phyloP scores from a whole-genome alignment of 805 yeast genomes.

The Suhomyces sp. region DNA sequence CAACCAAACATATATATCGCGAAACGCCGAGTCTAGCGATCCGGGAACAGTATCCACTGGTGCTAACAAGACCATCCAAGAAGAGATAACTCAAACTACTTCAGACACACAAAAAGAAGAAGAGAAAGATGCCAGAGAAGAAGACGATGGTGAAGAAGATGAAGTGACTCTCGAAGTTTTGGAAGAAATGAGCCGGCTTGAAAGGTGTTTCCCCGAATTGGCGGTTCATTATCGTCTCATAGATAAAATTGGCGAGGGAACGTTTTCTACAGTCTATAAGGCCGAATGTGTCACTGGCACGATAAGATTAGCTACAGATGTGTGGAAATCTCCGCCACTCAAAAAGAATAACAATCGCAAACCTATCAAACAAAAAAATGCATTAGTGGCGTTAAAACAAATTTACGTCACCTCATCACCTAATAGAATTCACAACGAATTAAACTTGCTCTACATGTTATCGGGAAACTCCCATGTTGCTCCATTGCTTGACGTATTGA shows the following conservation, averaged over 20 bases:
- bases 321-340: slow-evolving; percentile 46
- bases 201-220: slow-evolving; percentile 53
- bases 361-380: slow-evolving; percentile 29
- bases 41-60: not conserved
- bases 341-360: slow-evolving; percentile 21
- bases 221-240: slow-evolving; percentile 46
- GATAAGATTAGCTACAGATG: slow-evolving; percentile 35
- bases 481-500: slow-evolving; percentile 81
- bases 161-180: slow-evolving; percentile 51
- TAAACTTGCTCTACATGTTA: slow-evolving; percentile 67
- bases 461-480: slow-evolving; percentile 75
- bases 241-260: slow-evolving; percentile 66
- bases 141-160: slow-evolving; percentile 33
- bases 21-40: not conserved
- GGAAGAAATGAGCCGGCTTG: slow-evolving; percentile 56
- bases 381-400: slow-evolving; percentile 81
- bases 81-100: not conserved
- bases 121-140: not conserved
- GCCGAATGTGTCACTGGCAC: slow-evolving; percentile 52
- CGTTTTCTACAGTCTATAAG: slow-evolving; percentile 59
- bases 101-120: not conserved
- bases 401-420: slow-evolving; percentile 96
- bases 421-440: slow-evolving; percentile 82
- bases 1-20: not conserved
- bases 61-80: slow-evolving; percentile 1